Evolutionary conservation across 2,329 filamentous ascomycete species (phyloP), one percentile per base, ranked within the genome.

Genomic region (Hypoxylon sp.): DNA sequence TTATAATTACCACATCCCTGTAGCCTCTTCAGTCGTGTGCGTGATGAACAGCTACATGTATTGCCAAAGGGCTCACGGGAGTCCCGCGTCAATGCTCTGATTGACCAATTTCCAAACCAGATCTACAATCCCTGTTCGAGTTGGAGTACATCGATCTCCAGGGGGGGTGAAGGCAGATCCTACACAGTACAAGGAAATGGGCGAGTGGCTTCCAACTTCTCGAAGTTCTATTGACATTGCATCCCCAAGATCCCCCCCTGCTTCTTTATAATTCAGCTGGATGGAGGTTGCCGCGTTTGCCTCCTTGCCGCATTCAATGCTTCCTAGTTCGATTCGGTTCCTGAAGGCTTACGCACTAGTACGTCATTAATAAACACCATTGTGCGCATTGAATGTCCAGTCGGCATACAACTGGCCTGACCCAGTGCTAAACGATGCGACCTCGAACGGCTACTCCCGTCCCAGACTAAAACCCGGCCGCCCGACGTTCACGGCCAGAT

Each of bases 91-190:
- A 56, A 61, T 40, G 46, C 27, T 66, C 54, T 70, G 64, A 64
- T 70, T 60, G 58, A 49, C 58, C 25, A 65, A 58, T 65, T 70
- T 53, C 46, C 35, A 63, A 63, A 55, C 40, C 27, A 71, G 69
- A 71, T 71, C 65, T 69, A 48, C 42, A 53, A 72, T 65, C 70
- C 70, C 63, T 72, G 70, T 51, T 58, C 20, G 25, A 53, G 33
- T 71, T 69, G 64, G 68, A 71, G 70, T 59, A 72, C 57, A 71
- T 72, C 66, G 60, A 70, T 71, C 64, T 70, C 54, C 53, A 55
- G 33, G 61, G 65, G 17, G 66, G 69, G 51, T 27, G 20, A 20
- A 20, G 20, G 20, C 20, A 51, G 66, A 71, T 69, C 69, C 63
- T 61, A 71, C 69, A 71, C 69, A 69, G 66, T 69, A 68, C 42